phyloP scores from a whole-genome alignment of 495 filamentous ascomycete species.

The Penicillium herquei region DNA sequence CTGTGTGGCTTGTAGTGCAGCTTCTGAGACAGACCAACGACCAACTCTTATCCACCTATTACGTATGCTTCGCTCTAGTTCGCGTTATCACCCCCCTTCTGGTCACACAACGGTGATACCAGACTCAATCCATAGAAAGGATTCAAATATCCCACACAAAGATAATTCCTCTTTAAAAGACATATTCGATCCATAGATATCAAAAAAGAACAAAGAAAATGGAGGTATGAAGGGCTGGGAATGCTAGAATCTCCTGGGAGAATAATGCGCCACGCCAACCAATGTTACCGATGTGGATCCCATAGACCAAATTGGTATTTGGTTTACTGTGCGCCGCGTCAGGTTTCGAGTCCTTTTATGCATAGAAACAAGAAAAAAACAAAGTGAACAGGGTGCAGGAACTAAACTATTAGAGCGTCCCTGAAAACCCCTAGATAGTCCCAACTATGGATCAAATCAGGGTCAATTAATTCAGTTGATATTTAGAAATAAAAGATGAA shows the following conservation, averaged over 20 bases:
- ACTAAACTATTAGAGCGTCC: too few species aligned
- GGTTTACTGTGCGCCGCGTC: constrained; percentile 18
- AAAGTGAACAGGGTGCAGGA: background rate
- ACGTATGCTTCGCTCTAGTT: constrained; percentile 13
- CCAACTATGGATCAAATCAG: too few species aligned
- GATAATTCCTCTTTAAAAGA: background rate
- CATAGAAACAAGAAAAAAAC: background rate
- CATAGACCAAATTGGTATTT: constrained; percentile 15
- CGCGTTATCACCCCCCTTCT: background rate
- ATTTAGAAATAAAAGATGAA: background rate
- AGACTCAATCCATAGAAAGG: background rate
- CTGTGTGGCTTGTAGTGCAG: constrained; percentile 13
- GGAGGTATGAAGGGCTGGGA: constrained; percentile 15
- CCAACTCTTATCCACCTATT: constrained; percentile 11
- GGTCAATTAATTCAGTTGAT: background rate
- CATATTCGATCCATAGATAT: background rate
- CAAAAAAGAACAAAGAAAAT: background rate
- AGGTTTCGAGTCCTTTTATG: background rate
- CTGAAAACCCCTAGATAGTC: too few species aligned
- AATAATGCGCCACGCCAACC: constrained; percentile 10
- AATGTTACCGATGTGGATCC: constrained; percentile 16
- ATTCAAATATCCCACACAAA: too few species aligned
- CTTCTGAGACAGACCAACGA: constrained; percentile 13
- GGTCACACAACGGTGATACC: background rate
- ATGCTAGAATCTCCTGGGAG: constrained; percentile 3